Evolutionary conservation across 116 monocot genomes (phyloP).

Genomic region (Posidonia oceanica): DNA sequence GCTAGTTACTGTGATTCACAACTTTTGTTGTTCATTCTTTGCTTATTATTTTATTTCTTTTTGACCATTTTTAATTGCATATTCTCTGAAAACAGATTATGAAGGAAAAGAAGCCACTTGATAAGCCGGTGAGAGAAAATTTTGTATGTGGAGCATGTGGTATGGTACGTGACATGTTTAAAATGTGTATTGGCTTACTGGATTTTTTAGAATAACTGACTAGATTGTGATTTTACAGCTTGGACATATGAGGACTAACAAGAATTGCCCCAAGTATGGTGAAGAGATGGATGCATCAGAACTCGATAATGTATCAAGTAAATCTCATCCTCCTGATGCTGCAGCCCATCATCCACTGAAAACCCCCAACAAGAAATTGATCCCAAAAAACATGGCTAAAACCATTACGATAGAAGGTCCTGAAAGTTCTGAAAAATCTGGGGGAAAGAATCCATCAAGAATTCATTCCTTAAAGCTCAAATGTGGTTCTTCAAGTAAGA

Average conservation of each 20-base stretch:
- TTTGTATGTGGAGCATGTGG: conserved; percentile 97
- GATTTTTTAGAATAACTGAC: no score
- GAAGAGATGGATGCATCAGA: conserved; percentile 69
- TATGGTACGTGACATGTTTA: conserved; percentile 37
- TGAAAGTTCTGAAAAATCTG: conserved; percentile 35
- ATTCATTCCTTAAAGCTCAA: conserved; percentile 67
- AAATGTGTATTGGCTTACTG: no score
- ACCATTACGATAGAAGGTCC: conserved; percentile 18
- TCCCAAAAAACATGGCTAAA: conserved; percentile 23
- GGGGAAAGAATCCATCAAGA: conserved; percentile 26
- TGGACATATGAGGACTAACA: conserved; percentile 98
- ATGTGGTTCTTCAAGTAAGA: conserved; percentile 43
- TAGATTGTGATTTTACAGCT: conserved; percentile 29
- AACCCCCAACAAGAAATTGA: conserved; percentile 46
- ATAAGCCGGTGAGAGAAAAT: conserved; percentile 66
- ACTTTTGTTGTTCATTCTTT: no score
- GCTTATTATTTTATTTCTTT: not conserved
- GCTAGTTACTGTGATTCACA: no score
- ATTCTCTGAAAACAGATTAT: not conserved
- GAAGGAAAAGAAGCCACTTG: conserved; percentile 71
- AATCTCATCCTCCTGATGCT: conserved; percentile 33
- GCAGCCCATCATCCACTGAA: conserved; percentile 33
- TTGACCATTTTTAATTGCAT: not conserved
- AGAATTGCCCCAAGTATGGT: conserved; percentile 90
- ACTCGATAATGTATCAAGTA: conserved; percentile 23